phyloP scores from a whole-genome alignment of 495 filamentous ascomycete genomes.

The Aspergillus bridgeri region DNA sequence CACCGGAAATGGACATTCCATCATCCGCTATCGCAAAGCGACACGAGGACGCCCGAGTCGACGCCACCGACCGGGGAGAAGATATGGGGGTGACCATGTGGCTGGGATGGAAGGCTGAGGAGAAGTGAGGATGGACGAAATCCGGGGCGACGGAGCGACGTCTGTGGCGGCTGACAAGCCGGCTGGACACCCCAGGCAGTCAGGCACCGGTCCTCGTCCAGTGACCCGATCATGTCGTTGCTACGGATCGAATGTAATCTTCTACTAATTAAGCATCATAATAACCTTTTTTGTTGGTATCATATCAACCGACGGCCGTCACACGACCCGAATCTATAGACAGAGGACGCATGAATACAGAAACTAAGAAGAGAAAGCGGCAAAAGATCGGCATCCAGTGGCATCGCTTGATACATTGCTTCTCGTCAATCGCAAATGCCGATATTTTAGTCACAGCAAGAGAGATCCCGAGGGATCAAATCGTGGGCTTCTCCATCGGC shows the following conservation, averaged over 20 bases:
- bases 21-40: neutral
- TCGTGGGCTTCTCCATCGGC: slow-evolving; percentile 76
- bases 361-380: neutral
- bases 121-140: neutral
- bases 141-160: neutral
- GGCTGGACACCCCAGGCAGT: neutral
- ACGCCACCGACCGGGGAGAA: neutral
- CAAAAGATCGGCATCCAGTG: neutral
- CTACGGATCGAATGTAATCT: neutral
- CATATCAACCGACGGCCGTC: neutral
- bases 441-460: neutral
- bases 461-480: slow-evolving; percentile 28
- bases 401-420: neutral
- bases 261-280: neutral
- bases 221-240: neutral
- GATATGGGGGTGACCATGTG: neutral
- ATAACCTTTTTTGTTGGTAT: neutral
- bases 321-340: neutral
- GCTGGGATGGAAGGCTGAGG: neutral
- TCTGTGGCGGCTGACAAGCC: neutral
- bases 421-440: neutral
- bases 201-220: neutral
- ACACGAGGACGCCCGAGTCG: neutral
- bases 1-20: neutral
- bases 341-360: neutral